These are phyloP conservation scores for Pyricularia pennisetigena DNA, from an alignment of 2,329 filamentous ascomycete species.

Conservation along the genomic window DNA sequence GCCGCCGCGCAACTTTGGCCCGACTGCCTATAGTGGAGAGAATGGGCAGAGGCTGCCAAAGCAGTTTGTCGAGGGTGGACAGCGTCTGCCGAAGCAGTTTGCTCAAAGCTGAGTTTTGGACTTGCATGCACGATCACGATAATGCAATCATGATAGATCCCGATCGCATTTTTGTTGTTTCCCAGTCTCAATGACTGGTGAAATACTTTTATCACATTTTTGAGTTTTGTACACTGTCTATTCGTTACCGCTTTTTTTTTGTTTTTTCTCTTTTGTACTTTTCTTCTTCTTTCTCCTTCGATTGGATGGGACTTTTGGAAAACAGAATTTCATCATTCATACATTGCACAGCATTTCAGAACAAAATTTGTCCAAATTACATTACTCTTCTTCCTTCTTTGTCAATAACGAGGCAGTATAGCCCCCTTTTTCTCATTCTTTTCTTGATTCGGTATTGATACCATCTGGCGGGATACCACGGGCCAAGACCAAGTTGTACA, in stretches of 20 bases:
- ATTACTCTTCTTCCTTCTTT: background rate
- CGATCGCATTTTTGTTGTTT: background rate
- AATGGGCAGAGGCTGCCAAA: background rate
- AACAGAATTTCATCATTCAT: background rate
- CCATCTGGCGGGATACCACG: background rate
- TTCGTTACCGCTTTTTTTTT: background rate
- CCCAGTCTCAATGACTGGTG: background rate
- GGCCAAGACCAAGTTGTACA: background rate
- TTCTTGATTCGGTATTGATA: background rate
- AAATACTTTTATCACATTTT: background rate
- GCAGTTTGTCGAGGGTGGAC: background rate
- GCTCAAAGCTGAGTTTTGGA: background rate
- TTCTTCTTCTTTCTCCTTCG: background rate
- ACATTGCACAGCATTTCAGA: background rate
- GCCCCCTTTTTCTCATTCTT: background rate
- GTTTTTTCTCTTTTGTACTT: background rate
- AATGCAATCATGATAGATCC: background rate
- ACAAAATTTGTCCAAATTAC: background rate
- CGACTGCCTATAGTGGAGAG: background rate
- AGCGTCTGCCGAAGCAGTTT: background rate
- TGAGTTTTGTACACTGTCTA: background rate
- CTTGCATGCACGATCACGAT: background rate
- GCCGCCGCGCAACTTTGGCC: conserved; percentile 36
- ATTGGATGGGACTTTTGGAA: no score
- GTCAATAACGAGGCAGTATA: background rate